Evolutionary conservation across 306 rosid species (phyloP), one percentile per base, ranked within the genome.

Genomic region (Trichosanthes cucumerina): DNA sequence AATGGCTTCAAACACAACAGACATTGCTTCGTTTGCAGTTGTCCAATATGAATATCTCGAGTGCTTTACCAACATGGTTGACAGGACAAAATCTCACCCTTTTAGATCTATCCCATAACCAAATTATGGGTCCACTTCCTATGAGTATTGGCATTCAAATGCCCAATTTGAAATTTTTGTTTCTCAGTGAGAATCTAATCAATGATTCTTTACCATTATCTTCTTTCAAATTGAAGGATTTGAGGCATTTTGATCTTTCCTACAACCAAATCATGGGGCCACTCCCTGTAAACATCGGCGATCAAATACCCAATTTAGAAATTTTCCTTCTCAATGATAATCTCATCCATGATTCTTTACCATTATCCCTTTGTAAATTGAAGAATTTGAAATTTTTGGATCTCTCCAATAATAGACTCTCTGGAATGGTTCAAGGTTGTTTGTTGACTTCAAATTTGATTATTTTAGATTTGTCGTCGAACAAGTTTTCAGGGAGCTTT

Each of bases 81-180:
- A 14, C 0, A 0, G 46, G 23, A 14, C 54, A 23, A 44, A 21
- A 26, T 23, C 78, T 74, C 7, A 31, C 12, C 4, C 4, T 1
- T 4, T 0, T 16, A 28, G 64, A 80, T 72, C 84, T 80, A n/a
- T 84, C 84, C 8, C 11, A 71, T 16, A 80, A 84, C 26, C 31
- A 4, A 36, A 28, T 73, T 19, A 19, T 1, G 33, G 78, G 78
- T 3, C 15, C 78, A 10, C 5, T 74, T 16, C 62, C 62, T 2
- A 18, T 5, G 0, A 5, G 6, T 21, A 44, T 74, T 2, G 43
- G 3, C 1, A 6, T 26, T 49, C 62, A 34, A 28, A 74, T 50
- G 78, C 38, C 78, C 24, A 74, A 33, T 2, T 74, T 74, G 46
- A n/a, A 23, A 7, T 9, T 33, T 18, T 38, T 15, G 9, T 12